These are phyloP conservation scores for Endocalyx cinctus DNA, from an alignment of 2,329 filamentous ascomycete genomes.

Conservation along the genomic window DNA sequence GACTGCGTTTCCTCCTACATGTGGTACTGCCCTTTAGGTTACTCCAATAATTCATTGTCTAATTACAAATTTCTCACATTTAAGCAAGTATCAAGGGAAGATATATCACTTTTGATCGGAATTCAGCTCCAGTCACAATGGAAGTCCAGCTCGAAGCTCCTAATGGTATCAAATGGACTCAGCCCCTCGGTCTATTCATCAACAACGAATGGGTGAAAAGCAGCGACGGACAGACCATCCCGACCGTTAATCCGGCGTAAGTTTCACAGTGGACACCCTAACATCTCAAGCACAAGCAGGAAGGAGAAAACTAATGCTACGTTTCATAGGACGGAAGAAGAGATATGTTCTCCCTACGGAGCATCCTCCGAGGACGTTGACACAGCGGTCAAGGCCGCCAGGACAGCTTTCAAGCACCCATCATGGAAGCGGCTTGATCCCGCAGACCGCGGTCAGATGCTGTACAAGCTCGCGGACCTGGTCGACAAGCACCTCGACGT, in stretches of 20 bases:
- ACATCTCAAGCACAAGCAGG: too few relatives aligned
- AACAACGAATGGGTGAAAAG: constrained; percentile 8
- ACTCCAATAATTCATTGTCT: too few relatives aligned
- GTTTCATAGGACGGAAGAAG: constrained; percentile 3
- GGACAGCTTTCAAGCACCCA: constrained; percentile 49
- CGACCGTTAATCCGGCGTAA: constrained; percentile 5
- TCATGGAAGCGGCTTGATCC: constrained; percentile 65
- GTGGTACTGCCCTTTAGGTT: too few relatives aligned
- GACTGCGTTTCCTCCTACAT: too few relatives aligned
- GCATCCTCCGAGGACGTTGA: constrained; percentile 6
- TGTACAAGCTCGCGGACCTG: constrained; percentile 67
- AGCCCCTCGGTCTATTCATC: constrained; percentile 51
- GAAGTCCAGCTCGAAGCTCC: constrained; percentile 57
- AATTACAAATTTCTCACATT: too few relatives aligned
- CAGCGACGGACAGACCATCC: constrained; percentile 1
- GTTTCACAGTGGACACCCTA: too few relatives aligned
- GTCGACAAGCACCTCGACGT: constrained; percentile 57
- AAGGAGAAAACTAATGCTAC: too few relatives aligned
- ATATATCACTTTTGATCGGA: too few relatives aligned
- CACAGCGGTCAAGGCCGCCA: constrained; percentile 5
- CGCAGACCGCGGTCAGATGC: constrained; percentile 62
- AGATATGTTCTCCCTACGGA: constrained; percentile 2
- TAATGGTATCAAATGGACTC: constrained; percentile 59
- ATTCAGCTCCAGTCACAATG: too few relatives aligned
- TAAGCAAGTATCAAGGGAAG: too few relatives aligned